Evolutionary conservation across 2,329 filamentous ascomycete genomes (phyloP), one percentile per base, ranked within the genome.

Genomic region (Trichoderma sp.): DNA sequence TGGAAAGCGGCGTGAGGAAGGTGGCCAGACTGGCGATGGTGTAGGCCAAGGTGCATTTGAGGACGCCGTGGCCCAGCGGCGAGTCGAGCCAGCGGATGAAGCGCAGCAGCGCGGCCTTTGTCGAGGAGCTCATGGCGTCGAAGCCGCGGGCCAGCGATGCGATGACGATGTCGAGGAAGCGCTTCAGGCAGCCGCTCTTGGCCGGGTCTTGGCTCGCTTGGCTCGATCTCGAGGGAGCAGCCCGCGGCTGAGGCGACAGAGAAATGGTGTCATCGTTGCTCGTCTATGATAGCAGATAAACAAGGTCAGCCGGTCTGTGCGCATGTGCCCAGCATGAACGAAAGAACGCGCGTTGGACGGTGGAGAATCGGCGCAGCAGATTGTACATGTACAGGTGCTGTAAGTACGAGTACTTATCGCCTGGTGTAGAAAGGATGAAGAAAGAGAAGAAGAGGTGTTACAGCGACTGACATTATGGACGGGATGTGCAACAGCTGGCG

Each of bases 31-130:
- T 95, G 14, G 93, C 95, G 53, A 97, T 83, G 3, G 95, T 86
- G 85, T 97, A 97, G 35, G 94, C 95, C 75, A 97, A 84, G 53
- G 94, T 95, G 86, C 94, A 97, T 85, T 97, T 97, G 78, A 97
- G 85, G 66, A 97, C 92, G 21, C 91, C 93, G 74, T 91, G 91
- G 4, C 94, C 95, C 21, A 89, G 91, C 29, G 92, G 91, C 0
- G 94, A 95, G 35, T 88, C 86, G 16, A 91, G 81, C 86, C 94
- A 95, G 41, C 73, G 62, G 53, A 75, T 18, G 38, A 66, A 75
- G 56, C 72, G 71, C 45, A 75, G 59, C 59, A 71, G 45, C 29
- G 60, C 35, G n/a, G 75, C 41, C 27, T 60, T 71, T 41, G 50
- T 53, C 12, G 65, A 69, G 60, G 31, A n/a, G 56, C 38, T 21